A percentile compares a stretch with the other conserved stretches of the same genome.
These are phyloP conservation scores for Stachybotrys echinatus DNA, from an alignment of 2,329 filamentous ascomycete genomes.

Conservation along the genomic window DNA sequence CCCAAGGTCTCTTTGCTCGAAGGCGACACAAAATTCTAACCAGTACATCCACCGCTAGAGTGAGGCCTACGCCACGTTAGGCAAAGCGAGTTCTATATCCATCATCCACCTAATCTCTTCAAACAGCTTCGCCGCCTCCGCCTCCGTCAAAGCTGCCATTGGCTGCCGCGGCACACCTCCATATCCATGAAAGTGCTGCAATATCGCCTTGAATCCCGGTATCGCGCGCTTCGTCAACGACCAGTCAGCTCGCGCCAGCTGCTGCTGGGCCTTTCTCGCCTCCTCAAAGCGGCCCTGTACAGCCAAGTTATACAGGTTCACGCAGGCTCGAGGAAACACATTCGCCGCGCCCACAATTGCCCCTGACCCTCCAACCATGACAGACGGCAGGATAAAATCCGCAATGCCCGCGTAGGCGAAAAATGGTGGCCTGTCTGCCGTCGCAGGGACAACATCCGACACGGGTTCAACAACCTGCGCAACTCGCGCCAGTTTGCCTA, in stretches of 20 bases:
- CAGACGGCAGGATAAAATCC: constrained; percentile 65
- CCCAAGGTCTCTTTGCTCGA: too few relatives aligned
- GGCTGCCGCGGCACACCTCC: constrained; percentile 37
- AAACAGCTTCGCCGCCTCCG: background rate
- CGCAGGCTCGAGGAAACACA: constrained; percentile 62
- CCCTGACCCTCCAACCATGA: constrained; percentile 64
- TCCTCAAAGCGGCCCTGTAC: constrained; percentile 50
- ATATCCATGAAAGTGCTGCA: constrained; percentile 64
- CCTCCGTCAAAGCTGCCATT: background rate
- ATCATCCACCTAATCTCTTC: background rate
- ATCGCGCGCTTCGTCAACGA: constrained; percentile 67
- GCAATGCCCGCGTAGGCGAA: constrained; percentile 68
- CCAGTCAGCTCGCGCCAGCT: constrained; percentile 67
- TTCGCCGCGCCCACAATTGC: constrained; percentile 70
- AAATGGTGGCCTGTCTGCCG: constrained; percentile 37
- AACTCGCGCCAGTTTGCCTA: constrained; percentile 62
- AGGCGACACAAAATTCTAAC: background rate
- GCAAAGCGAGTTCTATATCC: background rate
- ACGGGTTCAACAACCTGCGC: constrained; percentile 47
- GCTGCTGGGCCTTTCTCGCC: constrained; percentile 59
- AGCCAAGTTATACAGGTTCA: constrained; percentile 56
- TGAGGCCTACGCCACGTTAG: background rate
- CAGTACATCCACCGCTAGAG: background rate
- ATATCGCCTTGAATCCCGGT: constrained; percentile 63
- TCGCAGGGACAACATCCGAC: constrained; percentile 5